Evolutionary conservation across 2,329 filamentous ascomycete genomes (phyloP), one percentile per base, ranked within the genome.

Genomic region (Paecilomyces fulvus): DNA sequence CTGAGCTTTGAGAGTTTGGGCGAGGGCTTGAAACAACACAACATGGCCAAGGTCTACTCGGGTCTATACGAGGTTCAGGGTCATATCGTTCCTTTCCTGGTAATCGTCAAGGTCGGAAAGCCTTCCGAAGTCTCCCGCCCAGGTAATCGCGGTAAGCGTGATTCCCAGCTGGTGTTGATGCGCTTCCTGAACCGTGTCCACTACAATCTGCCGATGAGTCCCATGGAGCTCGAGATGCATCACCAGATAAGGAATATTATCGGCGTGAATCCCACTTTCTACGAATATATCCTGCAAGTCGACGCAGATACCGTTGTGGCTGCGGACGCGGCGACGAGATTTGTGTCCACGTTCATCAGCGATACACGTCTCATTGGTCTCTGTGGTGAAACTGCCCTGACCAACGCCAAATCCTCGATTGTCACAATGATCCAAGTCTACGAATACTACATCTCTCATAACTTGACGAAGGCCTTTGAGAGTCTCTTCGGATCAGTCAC

Each of bases 351-450:
- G 4, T 96, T 96, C 79, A 75, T 96, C 49, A 84, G 94, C 66
- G 94, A 99, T 70, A 96, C 92, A 25, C 87, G 90, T 56, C 80
- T 97, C n/a, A 92, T 96, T 67, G 94, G 88, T 55, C 84, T 94
- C 52, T 99, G 94, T 68, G 94, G 94, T 75, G 94, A 99, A 75
- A 99, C 94, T 0, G 88, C 88, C 14, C 80, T 99, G 51, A 92
- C 87, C 60, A 99, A 99, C 70, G 89, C 91, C 58, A 96, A 96
- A 73, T 82, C 88, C 6, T 96, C 92, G 0, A 90, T 95, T 68
- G 85, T 95, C 63, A 99, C 94, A 53, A 97, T 97, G 92, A 99
- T 99, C 71, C 94, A 99, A 75, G 92, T 99, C 31, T 99, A 97
- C 80, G 92, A 99, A 75, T 99, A 99, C 81, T 99, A 92, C 79